Conservation (phyloP, 352 stramenopile genomes). For the Pythium monospermum region DNA sequence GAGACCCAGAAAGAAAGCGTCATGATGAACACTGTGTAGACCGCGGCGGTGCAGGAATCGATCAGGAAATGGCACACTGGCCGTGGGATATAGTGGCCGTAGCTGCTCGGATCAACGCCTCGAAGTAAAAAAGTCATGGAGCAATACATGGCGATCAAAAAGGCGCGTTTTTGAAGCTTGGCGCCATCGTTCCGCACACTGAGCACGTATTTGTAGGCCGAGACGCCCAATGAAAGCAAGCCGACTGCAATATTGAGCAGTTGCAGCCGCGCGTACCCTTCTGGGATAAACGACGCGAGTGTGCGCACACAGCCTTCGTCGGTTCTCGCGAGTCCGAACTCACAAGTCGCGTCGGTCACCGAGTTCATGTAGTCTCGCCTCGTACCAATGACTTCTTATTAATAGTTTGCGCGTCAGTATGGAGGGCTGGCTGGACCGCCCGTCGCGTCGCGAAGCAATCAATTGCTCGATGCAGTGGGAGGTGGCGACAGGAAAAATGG, state of each 20-base stretch:
- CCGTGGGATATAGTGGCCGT: constrained; percentile 40
- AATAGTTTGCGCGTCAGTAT: too few relatives aligned
- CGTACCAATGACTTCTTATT: too few relatives aligned
- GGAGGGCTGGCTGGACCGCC: too few relatives aligned
- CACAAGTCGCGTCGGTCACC: constrained; percentile 45
- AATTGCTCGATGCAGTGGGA: too few relatives aligned
- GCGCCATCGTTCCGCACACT: constrained; percentile 22
- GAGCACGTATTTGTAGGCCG: constrained; percentile 41
- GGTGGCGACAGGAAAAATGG: too few relatives aligned
- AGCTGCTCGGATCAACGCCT: constrained; percentile 45
- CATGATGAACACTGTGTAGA: constrained; percentile 59
- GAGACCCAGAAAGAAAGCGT: constrained; percentile 51
- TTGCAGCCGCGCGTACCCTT: constrained; percentile 34
- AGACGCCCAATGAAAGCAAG: constrained; percentile 24
- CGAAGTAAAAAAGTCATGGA: constrained; percentile 49
- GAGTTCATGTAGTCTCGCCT: constrained; percentile 13
- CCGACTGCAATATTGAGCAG: constrained; percentile 39
- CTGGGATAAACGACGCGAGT: constrained; percentile 30
- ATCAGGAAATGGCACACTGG: constrained; percentile 38
- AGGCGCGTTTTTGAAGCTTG: constrained; percentile 45
- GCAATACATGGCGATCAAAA: constrained; percentile 44
- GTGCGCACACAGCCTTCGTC: constrained; percentile 32
- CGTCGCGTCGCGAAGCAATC: too few relatives aligned
- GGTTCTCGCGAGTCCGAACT: constrained; percentile 45
- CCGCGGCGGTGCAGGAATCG: constrained; percentile 52